Evolutionary conservation across 2,329 filamentous ascomycete genomes (phyloP).

Genomic region (Cadophora sp.): DNA sequence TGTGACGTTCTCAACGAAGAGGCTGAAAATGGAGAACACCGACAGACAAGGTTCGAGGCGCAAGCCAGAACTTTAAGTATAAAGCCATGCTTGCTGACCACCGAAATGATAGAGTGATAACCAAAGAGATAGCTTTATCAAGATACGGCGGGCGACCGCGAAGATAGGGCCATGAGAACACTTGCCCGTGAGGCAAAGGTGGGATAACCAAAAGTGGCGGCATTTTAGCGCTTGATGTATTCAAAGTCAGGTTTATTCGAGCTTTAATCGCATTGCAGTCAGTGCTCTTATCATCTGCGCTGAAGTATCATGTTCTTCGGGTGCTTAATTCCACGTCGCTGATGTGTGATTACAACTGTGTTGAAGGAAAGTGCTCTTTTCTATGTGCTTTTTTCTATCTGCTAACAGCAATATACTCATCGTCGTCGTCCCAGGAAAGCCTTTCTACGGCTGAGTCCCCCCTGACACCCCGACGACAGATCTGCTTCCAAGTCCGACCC

Average conservation of each 20-base stretch:
- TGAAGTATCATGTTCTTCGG: no score
- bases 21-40: neutral
- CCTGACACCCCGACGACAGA: no score
- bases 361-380: no score
- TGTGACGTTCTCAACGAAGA: neutral
- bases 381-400: no score
- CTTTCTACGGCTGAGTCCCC: no score
- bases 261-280: neutral
- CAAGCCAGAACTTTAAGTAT: conserved; percentile 14
- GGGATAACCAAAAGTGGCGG: conserved; percentile 6
- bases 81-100: conserved; percentile 8
- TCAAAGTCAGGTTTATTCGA: neutral
- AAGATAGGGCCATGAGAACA: neutral
- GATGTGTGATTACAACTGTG: no score
- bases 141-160: neutral
- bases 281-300: no score
- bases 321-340: no score
- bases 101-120: neutral
- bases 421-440: no score
- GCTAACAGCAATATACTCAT: no score
- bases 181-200: conserved; percentile 13
- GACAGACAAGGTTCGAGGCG: neutral
- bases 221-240: neutral
- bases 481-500: no score
- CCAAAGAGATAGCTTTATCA: conserved; percentile 10